phyloP scores from a whole-genome alignment of 306 rosid genomes.

The Arachis stenosperma region DNA sequence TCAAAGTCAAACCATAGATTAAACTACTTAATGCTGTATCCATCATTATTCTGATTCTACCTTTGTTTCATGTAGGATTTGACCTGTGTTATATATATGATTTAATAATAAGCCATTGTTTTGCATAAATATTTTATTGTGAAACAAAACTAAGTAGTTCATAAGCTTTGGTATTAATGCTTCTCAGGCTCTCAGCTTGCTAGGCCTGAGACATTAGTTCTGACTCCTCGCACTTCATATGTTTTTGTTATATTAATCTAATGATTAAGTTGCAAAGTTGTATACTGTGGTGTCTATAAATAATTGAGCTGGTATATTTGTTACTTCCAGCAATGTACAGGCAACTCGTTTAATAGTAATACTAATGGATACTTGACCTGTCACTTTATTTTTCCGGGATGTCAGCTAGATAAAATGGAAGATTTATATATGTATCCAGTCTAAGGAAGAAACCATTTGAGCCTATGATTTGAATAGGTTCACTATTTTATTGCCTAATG shows the following conservation, averaged over 20 bases:
- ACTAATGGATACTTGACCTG: not conserved
- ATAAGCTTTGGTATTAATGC: too few species aligned
- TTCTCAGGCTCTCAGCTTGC: too few species aligned
- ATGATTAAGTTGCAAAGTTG: not conserved
- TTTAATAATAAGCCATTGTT: too few species aligned
- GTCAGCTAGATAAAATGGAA: not conserved
- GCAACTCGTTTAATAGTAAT: not conserved
- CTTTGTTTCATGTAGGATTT: too few species aligned
- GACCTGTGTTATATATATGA: too few species aligned
- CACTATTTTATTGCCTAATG: not conserved
- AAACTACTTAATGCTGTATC: too few species aligned
- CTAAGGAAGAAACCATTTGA: not conserved
- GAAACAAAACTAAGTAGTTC: too few species aligned
- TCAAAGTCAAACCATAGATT: too few species aligned
- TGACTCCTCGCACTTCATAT: not conserved
- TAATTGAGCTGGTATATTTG: not conserved
- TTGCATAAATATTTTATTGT: too few species aligned
- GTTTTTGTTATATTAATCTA: not conserved
- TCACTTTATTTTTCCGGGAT: not conserved
- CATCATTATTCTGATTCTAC: too few species aligned
- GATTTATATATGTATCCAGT: conserved; percentile 11
- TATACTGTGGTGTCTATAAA: not conserved
- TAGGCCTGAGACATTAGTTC: too few species aligned
- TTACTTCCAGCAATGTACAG: not conserved
- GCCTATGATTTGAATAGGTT: not conserved